These are phyloP conservation scores for Spencermartinsiella europaea DNA, from an alignment of 805 yeast species.

Conservation along the genomic window DNA sequence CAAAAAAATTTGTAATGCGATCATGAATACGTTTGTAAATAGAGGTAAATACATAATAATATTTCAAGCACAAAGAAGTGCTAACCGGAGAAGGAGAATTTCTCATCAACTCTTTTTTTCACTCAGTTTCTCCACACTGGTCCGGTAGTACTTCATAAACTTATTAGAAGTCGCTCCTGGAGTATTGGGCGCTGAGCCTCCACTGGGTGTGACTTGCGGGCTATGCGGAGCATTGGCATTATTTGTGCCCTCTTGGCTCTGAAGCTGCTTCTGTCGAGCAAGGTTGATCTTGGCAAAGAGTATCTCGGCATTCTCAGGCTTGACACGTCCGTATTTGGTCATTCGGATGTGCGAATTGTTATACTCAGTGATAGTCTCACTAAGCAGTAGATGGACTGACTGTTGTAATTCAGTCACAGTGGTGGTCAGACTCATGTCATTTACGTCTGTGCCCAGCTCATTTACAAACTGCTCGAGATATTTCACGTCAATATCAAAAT, in stretches of 20 bases:
- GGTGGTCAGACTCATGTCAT: conserved; percentile 45
- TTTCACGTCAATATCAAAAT: conserved; percentile 75
- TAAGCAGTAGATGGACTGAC: conserved; percentile 61
- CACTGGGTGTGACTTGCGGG: not conserved
- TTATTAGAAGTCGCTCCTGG: conserved; percentile 5
- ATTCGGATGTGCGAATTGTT: conserved; percentile 48
- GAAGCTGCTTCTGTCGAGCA: conserved; percentile 11
- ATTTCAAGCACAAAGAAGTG: too few relatives aligned
- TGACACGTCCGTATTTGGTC: conserved; percentile 69
- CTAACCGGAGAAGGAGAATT: too few relatives aligned
- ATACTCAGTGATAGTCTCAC: conserved; percentile 57
- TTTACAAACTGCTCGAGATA: conserved; percentile 57
- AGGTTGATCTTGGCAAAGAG: conserved; percentile 46
- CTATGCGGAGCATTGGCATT: not conserved
- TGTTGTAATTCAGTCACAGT: conserved; percentile 79
- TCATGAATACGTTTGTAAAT: too few relatives aligned
- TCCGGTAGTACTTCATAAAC: conserved; percentile 17
- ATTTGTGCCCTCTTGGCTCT: conserved; percentile 2
- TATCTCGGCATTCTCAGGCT: conserved; percentile 62
- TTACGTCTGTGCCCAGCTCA: conserved; percentile 27
- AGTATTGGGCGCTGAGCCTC: not conserved
- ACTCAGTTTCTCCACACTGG: conserved; percentile 17
- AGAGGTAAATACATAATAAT: too few relatives aligned
- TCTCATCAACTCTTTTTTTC: conserved; percentile 10
- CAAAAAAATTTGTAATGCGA: too few relatives aligned